Conservation (phyloP, 805 yeast species). For the Cyberlindnera saturnus region DNA sequence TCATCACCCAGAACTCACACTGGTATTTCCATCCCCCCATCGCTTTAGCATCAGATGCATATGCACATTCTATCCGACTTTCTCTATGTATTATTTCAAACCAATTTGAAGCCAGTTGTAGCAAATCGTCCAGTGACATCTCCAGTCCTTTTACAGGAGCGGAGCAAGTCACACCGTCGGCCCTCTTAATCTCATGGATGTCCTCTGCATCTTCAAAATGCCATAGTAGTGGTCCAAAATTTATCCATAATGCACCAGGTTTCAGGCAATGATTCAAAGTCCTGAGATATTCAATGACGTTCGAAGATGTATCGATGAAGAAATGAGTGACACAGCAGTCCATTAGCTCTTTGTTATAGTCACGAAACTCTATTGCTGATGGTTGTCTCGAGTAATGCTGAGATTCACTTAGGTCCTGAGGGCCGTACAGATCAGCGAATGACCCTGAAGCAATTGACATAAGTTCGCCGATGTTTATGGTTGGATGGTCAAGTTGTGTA, state of each 20-base stretch:
- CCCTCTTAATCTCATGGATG: slow-evolving; percentile 17
- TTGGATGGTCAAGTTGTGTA: slow-evolving; percentile 29
- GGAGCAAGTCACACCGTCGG: slow-evolving; percentile 20
- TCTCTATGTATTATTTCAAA: slow-evolving; percentile 43
- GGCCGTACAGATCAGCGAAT: slow-evolving; percentile 62
- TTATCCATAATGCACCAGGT: slow-evolving; percentile 49
- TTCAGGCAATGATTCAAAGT: slow-evolving; percentile 41
- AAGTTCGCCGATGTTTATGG: slow-evolving; percentile 39
- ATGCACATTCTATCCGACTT: slow-evolving; percentile 40
- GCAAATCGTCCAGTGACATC: slow-evolving; percentile 48
- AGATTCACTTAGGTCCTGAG: slow-evolving; percentile 22
- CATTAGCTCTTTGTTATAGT: slow-evolving; percentile 31
- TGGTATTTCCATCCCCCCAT: slow-evolving; percentile 52
- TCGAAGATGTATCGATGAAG: slow-evolving; percentile 59
- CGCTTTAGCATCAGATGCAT: slow-evolving; percentile 44
- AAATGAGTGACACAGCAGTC: slow-evolving; percentile 49
- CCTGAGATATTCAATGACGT: slow-evolving; percentile 50
- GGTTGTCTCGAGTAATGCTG: slow-evolving; percentile 24
- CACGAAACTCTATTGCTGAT: slow-evolving; percentile 36
- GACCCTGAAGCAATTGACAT: slow-evolving; percentile 75
- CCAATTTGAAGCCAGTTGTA: slow-evolving; percentile 41
- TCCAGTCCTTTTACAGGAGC: slow-evolving; percentile 51
- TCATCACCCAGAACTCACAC: slow-evolving; percentile 68
- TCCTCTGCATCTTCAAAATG: slow-evolving; percentile 54
- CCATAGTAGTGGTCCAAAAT: slow-evolving; percentile 68